A percentile compares a stretch with the other conserved stretches of the same genome.
Evolutionary conservation across 257 asterid species (phyloP).

Genomic region (Catharanthus roseus): DNA sequence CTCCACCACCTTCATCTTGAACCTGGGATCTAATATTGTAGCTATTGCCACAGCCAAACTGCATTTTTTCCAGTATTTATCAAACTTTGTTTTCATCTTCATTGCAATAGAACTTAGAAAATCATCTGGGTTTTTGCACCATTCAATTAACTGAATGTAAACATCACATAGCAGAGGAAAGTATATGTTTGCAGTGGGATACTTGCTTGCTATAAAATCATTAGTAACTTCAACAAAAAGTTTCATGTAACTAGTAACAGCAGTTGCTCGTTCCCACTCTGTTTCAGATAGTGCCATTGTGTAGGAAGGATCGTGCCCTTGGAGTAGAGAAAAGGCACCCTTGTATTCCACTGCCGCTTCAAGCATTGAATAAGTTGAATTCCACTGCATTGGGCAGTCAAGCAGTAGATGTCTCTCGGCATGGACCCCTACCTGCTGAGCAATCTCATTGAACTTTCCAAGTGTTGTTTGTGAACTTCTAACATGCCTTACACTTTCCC

Average conservation of each 20-base stretch:
- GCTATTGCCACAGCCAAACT: constrained; percentile 70
- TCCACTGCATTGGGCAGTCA: constrained; percentile 76
- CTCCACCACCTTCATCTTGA: constrained; percentile 87
- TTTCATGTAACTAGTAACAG: constrained; percentile 54
- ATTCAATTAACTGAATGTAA: constrained; percentile 72
- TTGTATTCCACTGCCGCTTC: constrained; percentile 65
- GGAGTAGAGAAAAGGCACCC: constrained; percentile 56
- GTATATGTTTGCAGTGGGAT: constrained; percentile 65
- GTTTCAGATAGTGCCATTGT: constrained; percentile 50
- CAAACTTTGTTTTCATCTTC: constrained; percentile 79
- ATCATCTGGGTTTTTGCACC: constrained; percentile 79
- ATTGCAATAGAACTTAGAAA: constrained; percentile 61
- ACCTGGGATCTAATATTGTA: constrained; percentile 85
- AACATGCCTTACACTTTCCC: constrained; percentile 66
- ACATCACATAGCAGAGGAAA: constrained; percentile 80
- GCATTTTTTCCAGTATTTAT: constrained; percentile 77
- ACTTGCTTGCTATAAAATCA: constrained; percentile 43
- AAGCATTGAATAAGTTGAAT: constrained; percentile 71
- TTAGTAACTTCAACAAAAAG: constrained; percentile 60
- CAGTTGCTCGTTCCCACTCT: constrained; percentile 73
- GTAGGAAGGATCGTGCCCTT: constrained; percentile 64
- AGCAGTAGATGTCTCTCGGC: constrained; percentile 49
- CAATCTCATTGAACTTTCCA: constrained; percentile 59
- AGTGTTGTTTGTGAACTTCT: constrained; percentile 59
- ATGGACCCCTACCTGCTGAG: constrained; percentile 57